phyloP scores from a whole-genome alignment of 2,329 filamentous ascomycete species.

The Dothistroma pini region DNA sequence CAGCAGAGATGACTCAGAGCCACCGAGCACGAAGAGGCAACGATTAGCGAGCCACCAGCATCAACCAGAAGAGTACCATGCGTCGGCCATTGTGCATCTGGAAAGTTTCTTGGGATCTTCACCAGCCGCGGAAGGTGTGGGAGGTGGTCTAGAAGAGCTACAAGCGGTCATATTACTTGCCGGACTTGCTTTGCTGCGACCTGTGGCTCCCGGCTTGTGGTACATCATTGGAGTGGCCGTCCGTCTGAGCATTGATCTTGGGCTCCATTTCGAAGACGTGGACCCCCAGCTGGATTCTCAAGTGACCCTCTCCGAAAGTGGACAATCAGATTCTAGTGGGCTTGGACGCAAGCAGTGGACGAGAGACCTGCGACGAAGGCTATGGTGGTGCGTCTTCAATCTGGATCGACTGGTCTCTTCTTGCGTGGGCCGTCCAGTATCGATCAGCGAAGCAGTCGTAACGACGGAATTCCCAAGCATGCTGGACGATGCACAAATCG shows the following conservation, averaged over 20 bases:
- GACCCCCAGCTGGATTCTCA: slow-evolving; percentile 56
- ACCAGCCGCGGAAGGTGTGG: slow-evolving; percentile 61
- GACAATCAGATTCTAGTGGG: slow-evolving; percentile 9
- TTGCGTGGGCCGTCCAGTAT: slow-evolving; percentile 88
- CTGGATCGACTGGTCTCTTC: slow-evolving; percentile 90
- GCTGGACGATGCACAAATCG: slow-evolving; percentile 85
- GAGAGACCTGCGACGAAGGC: slow-evolving; percentile 75
- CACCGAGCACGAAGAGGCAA: slow-evolving; percentile 44
- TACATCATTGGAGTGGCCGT: slow-evolving; percentile 96
- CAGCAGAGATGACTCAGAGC: slow-evolving; percentile 23
- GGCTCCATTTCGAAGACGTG: slow-evolving; percentile 81
- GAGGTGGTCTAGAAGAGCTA: slow-evolving; percentile 86
- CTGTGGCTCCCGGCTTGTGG: slow-evolving; percentile 91
- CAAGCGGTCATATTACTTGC: slow-evolving; percentile 90
- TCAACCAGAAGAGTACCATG: slow-evolving; percentile 94
- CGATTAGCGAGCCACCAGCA: slow-evolving; percentile 51
- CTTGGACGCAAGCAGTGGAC: slow-evolving; percentile 73
- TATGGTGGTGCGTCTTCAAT: slow-evolving; percentile 97
- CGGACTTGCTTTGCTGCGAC: slow-evolving; percentile 84
- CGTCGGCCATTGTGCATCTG: slow-evolving; percentile 86
- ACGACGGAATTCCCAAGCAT: slow-evolving; percentile 92
- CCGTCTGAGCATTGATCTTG: slow-evolving; percentile 83
- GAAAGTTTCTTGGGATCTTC: slow-evolving; percentile 76
- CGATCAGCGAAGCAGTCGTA: slow-evolving; percentile 92
- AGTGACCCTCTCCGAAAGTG: slow-evolving; percentile 17